Evolutionary conservation across 176 grass and related monocot species (phyloP).

Genomic region (Themeda triandra): DNA sequence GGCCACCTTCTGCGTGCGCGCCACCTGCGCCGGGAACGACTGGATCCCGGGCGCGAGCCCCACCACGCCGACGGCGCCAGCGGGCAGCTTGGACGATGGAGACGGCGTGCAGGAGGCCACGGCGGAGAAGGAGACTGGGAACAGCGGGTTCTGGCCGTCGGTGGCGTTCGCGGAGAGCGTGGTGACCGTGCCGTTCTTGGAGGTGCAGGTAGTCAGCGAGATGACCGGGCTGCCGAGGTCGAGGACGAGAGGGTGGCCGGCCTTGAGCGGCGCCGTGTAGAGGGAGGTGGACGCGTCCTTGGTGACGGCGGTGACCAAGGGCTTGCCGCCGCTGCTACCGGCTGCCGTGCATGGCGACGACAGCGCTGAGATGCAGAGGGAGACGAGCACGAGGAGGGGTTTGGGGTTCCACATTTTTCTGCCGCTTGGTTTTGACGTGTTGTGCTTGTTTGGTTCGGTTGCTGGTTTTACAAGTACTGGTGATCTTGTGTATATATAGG

Average conservation of each 20-base stretch:
- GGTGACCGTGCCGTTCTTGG: slow-evolving; percentile 37
- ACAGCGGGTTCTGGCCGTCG: slow-evolving; percentile 51
- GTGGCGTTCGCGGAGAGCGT: slow-evolving; percentile 46
- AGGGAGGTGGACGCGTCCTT: slow-evolving; percentile 38
- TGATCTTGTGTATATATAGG: not conserved
- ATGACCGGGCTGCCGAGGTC: slow-evolving; percentile 53
- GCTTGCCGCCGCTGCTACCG: not conserved
- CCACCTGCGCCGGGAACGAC: slow-evolving; percentile 42
- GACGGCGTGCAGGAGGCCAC: slow-evolving; percentile 47
- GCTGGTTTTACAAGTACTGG: not conserved
- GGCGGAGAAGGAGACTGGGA: not conserved
- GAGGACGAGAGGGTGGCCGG: slow-evolving; percentile 29
- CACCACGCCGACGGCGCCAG: slow-evolving; percentile 40
- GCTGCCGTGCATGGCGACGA: not conserved
- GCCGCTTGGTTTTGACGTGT: not conserved
- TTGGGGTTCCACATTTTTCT: not conserved
- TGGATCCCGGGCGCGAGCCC: slow-evolving; percentile 38
- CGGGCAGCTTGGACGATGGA: slow-evolving; percentile 17
- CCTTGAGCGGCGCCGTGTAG: slow-evolving; percentile 25
- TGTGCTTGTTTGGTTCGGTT: not conserved
- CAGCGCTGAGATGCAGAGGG: not conserved
- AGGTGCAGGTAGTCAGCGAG: slow-evolving; percentile 44
- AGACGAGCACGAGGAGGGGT: not conserved
- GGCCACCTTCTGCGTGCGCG: slow-evolving; percentile 29
- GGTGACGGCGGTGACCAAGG: slow-evolving; percentile 24